Evolutionary conservation across 768 basidiomycete species (phyloP), one percentile per base, ranked within the genome.

Genomic region (Hericium rajendrae): DNA sequence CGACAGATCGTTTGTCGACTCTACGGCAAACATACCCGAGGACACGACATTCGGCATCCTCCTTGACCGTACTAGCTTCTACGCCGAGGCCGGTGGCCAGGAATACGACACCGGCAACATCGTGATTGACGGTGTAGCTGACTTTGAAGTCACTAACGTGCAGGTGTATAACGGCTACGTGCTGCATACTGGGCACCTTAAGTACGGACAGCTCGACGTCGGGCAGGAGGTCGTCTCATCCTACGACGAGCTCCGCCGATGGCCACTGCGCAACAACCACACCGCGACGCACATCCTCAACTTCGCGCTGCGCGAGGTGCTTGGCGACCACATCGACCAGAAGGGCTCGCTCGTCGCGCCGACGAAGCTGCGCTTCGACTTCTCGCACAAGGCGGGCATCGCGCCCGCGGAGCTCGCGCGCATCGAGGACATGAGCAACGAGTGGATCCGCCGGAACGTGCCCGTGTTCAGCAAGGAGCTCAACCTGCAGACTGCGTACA

Each of bases 211-310:
- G 60, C 74, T 98, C 40, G 75, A 76, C 20, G 77, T 94, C 15
- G 90, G 86, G 28, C 85, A 92, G 63, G 78, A 85, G 62, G 89
- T 99, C 26, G 81, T 94, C 26, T 84, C 89, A 4, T 88, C 90
- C 1, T 98, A 97, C 67, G 94, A 98, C 63, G 94, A 98, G 77
- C 81, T 91, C 38, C 91, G 97, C 39, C 83, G 97, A 52, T 94
- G 92, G 89, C 94, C 95, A 0, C 74, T 99, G 52, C 85, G 94
- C 54, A 98, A 93, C 72, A 99, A 99, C 67, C 97, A 99, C 74
- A 98, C 97, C 26, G 97, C 87, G 20, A 99, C 97, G 0, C 97
- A 99, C 69, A 97, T 99, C 64, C 88, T 99, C 64, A 99, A 99
- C 76, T 99, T 79, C 67, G 82, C 77, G 54, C 81, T 99, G 3